Evolutionary conservation across 208 protist species (phyloP).

Genomic region (Leishmania guyanensis): DNA sequence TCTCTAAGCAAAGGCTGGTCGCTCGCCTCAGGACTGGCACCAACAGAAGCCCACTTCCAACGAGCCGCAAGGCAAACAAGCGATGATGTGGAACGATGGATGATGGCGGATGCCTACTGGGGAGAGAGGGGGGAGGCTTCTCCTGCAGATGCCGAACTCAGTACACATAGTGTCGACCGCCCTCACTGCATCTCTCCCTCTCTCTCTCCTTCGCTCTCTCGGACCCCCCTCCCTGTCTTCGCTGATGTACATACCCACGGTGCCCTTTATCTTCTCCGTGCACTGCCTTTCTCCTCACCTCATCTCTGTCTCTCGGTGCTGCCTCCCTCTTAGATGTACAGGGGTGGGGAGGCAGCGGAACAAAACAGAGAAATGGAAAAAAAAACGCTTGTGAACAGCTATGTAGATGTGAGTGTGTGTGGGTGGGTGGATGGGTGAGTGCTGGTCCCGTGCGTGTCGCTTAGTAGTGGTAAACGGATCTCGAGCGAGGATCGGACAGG

Average conservation of each 20-base stretch:
- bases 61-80: not conserved
- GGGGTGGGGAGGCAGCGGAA: too few species aligned
- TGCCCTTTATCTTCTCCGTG: too few species aligned
- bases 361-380: too few species aligned
- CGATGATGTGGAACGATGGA: not conserved
- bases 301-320: not conserved
- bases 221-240: too few species aligned
- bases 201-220: not conserved
- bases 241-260: too few species aligned
- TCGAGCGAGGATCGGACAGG: not conserved
- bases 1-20: constrained; percentile 18
- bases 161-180: not conserved
- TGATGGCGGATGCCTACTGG: too few species aligned
- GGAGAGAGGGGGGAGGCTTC: not conserved
- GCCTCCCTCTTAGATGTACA: not conserved
- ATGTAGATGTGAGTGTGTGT: too few species aligned
- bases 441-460: not conserved
- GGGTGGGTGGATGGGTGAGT: too few species aligned
- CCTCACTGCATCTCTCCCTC: not conserved
- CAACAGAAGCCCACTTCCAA: not conserved
- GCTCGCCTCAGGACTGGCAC: not conserved
- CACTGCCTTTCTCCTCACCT: not conserved
- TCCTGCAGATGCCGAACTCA: not conserved
- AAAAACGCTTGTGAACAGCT: too few species aligned
- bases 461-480: not conserved